Evolutionary conservation across 257 asterid species (phyloP), one percentile per base, ranked within the genome.

Genomic region (Avicennia marina): DNA sequence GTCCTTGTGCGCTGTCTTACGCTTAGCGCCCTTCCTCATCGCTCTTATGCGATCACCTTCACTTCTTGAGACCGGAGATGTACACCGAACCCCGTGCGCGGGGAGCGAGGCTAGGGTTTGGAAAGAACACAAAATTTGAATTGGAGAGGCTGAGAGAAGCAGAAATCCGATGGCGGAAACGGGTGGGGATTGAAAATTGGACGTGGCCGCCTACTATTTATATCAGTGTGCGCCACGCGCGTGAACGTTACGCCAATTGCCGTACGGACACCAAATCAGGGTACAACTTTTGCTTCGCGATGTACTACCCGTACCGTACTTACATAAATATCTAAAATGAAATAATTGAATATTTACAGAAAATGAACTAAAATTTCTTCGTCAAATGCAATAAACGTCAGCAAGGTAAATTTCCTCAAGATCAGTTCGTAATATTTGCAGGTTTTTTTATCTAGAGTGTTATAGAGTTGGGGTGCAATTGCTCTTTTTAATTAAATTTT

Each of bases 21-120:
- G 67, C 80, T 88, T 88, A 0, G 87, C 64, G 31, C 91, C 94
- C 59, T 68, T 81, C 85, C 55, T 72, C 91, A 82, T 87, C 48
- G 61, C 56, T 31, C 15, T 42, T 25, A 21, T 58, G 2, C 20
- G 26, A 7, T 0, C 24, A 27, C 13, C 1, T 19, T 12, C 4
- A 53, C 29, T 45, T 21, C 11, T 40, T 31, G 7, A 51, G 63
- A 59, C 33, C 50, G 59, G 67, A 48, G 46, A 47, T 36, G 21
- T 9, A 12, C 46, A 16, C 34, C 13, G 32, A 19, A 34, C 15
- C 6, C 25, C 5, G 41, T 10, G 26, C 22, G 31, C 11, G 34
- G 16, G 65, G 56, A 54, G 38, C 42, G 51, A 21, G n/a, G 56
- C 59, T 70, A 69, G 79, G 79, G 74, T 72, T 69, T n/a, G 61